Evolutionary conservation across 495 filamentous ascomycete species (phyloP).

Genomic region (Entonaema liquescens): DNA sequence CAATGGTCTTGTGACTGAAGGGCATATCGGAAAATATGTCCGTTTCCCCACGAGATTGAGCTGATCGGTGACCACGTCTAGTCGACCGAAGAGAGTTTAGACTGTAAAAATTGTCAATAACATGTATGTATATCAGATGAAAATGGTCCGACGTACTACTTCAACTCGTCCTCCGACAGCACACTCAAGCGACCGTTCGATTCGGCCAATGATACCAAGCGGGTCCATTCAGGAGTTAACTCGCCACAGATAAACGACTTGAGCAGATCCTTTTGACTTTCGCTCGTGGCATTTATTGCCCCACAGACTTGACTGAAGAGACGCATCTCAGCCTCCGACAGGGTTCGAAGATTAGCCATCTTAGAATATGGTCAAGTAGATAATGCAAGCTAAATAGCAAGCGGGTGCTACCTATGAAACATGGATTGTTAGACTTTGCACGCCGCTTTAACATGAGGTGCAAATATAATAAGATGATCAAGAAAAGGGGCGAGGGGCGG

Average conservation of each 20-base stretch:
- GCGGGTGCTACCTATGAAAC: not conserved
- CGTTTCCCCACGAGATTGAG: not conserved
- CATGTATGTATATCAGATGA: not conserved
- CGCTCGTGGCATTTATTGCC: conserved; percentile 15
- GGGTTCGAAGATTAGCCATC: conserved; percentile 17
- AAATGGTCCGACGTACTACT: conserved; percentile 22
- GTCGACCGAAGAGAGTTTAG: conserved; percentile 1
- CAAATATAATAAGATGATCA: not conserved
- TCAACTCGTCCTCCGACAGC: conserved; percentile 33
- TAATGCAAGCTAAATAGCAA: not conserved
- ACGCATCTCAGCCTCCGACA: conserved; percentile 32
- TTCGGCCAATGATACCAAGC: conserved; percentile 24
- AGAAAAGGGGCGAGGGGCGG: not conserved
- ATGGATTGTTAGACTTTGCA: not conserved
- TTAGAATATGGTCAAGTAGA: not conserved
- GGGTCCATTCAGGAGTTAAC: conserved; percentile 22
- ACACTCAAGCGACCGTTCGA: conserved; percentile 29
- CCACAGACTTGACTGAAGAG: conserved; percentile 34
- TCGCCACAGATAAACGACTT: conserved; percentile 26
- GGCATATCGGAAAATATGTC: conserved; percentile 13
- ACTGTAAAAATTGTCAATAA: conserved; percentile 10
- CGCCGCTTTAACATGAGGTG: not conserved
- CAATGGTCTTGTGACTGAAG: conserved; percentile 18
- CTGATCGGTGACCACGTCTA: not conserved
- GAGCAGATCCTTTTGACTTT: conserved; percentile 23